Conservation (phyloP, 176 grass and related monocot genomes). For the Cocos nucifera region DNA sequence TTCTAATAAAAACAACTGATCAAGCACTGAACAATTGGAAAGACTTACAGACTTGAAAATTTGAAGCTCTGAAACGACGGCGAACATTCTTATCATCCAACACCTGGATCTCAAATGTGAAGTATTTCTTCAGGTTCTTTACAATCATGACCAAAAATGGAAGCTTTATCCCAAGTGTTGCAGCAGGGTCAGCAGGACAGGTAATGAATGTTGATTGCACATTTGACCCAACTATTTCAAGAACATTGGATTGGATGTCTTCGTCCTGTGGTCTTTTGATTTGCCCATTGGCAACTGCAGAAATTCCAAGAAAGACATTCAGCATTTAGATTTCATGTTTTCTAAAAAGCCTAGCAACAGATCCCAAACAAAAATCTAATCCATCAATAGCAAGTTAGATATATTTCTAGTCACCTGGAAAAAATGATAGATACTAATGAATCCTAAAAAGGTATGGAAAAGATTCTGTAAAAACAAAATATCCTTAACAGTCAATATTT, state of each 20-base stretch:
- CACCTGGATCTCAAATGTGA: slow-evolving; percentile 91
- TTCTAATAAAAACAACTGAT: background rate
- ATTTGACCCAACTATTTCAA: slow-evolving; percentile 88
- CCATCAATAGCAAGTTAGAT: no score
- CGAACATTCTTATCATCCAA: slow-evolving; percentile 98
- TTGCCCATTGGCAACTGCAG: slow-evolving; percentile 70
- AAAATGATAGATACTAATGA: no score
- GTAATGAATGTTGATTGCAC: slow-evolving; percentile 96
- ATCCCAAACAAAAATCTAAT: background rate
- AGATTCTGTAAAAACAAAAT: no score
- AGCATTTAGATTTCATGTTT: background rate
- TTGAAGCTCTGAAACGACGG: slow-evolving; percentile 71
- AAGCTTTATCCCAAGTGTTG: slow-evolving; percentile 93
- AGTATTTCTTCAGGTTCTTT: slow-evolving; percentile 95
- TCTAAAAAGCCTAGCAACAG: background rate
- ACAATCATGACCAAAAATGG: slow-evolving; percentile 68
- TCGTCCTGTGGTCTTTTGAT: slow-evolving; percentile 84
- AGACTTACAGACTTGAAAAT: slow-evolving; percentile 66
- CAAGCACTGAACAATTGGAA: background rate
- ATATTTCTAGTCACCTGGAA: no score
- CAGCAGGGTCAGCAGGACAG: slow-evolving; percentile 67
- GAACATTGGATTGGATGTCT: slow-evolving; percentile 90
- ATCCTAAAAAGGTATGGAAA: no score
- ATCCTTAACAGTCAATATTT: no score
- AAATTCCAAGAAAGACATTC: slow-evolving; percentile 1